Conservation (phyloP, 75 land plant genomes). For the Picea sitchensis region DNA sequence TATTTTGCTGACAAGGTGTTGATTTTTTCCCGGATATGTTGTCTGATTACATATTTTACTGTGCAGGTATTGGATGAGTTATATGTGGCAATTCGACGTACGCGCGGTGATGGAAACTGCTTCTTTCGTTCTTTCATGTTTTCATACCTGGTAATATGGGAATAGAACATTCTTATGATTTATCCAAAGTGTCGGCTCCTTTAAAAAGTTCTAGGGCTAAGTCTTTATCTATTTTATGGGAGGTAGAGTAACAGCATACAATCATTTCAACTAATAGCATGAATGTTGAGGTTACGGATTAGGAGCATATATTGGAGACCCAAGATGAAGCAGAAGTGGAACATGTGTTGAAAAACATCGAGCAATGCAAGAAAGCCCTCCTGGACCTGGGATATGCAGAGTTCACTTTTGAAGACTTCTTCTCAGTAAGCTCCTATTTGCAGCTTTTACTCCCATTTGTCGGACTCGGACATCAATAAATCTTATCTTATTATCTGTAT, state of each 20-base stretch:
- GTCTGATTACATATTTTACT: not conserved
- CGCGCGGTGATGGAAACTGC: conserved; percentile 98
- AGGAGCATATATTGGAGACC: conserved; percentile 89
- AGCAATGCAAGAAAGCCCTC: conserved; percentile 33
- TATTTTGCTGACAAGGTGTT: not conserved
- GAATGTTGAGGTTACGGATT: conserved; percentile 16
- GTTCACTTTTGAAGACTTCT: conserved; percentile 96
- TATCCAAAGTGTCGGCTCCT: not conserved
- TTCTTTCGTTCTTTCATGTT: conserved; percentile 96
- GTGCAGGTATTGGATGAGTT: conserved; percentile 63
- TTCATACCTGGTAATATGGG: conserved; percentile 70
- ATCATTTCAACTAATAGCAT: conserved; percentile 6
- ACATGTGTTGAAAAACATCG: conserved; percentile 29
- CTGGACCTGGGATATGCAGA: conserved; percentile 75
- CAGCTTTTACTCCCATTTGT: not conserved
- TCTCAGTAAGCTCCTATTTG: conserved; percentile 41
- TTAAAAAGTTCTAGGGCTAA: not conserved
- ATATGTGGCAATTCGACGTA: conserved; percentile 78
- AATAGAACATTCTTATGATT: not conserved
- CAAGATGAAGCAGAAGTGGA: conserved; percentile 64
- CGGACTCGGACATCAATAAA: too few relatives aligned
- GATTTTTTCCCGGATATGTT: not conserved
- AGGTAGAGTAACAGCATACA: not conserved
- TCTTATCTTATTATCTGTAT: too few relatives aligned
- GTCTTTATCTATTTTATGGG: conserved; percentile 12